Conservation (phyloP, 2,329 filamentous ascomycete species). For the Fusarium goolgardi region DNA sequence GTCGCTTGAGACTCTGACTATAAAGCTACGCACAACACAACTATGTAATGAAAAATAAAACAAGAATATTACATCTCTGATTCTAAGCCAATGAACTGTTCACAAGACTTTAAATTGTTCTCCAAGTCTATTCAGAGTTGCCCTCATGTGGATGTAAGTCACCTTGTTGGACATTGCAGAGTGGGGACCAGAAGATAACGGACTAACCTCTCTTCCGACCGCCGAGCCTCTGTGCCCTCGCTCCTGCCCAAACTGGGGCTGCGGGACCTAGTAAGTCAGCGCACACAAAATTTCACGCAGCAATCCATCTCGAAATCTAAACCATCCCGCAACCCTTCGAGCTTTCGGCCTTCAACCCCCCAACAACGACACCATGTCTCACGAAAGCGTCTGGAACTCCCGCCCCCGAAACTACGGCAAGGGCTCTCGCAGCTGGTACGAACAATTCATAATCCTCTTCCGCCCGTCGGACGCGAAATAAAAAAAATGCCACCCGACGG, state of each 20-base stretch:
- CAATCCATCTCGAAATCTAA: constrained; percentile 50
- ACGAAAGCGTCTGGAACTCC: constrained; percentile 99
- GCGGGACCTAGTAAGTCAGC: constrained; percentile 50
- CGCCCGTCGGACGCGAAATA: constrained; percentile 16
- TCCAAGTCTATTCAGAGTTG: not conserved
- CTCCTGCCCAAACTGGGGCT: constrained; percentile 51
- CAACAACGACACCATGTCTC: constrained; percentile 67
- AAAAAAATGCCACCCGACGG: constrained; percentile 5
- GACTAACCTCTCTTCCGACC: constrained; percentile 3
- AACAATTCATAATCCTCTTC: constrained; percentile 26
- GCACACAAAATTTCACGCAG: constrained; percentile 55
- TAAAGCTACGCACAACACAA: not conserved
- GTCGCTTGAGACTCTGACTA: not conserved
- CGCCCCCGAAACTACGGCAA: constrained; percentile 98
- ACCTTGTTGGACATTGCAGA: constrained; percentile 22
- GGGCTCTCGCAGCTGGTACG: constrained; percentile 93
- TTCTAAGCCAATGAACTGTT: not conserved
- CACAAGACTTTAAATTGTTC: not conserved
- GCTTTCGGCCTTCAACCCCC: constrained; percentile 46
- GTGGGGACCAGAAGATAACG: not conserved
- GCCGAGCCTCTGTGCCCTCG: constrained; percentile 20
- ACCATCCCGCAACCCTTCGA: constrained; percentile 48
- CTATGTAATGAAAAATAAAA: not conserved
- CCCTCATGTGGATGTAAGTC: constrained; percentile 13
- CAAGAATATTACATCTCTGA: not conserved